Conservation (phyloP, 441 rosid genomes). For the Syzygium syzygioides region DNA sequence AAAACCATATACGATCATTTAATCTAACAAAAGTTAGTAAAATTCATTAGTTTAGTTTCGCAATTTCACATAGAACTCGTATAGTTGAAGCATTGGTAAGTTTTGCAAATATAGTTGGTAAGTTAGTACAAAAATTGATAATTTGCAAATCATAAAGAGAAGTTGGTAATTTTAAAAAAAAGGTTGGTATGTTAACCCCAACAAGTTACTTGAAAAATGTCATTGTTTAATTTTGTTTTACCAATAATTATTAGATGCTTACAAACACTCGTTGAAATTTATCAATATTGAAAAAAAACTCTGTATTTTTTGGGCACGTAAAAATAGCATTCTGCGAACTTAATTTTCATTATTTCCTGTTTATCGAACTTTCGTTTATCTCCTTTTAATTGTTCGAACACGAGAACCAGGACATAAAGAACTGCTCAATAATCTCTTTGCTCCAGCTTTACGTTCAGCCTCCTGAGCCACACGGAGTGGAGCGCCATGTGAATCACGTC, state of each 20-base stretch:
- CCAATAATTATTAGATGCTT: background rate
- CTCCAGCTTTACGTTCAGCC: constrained; percentile 9
- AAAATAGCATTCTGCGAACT: background rate
- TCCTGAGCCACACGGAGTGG: constrained; percentile 17
- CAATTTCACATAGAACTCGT: background rate
- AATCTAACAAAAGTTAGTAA: background rate
- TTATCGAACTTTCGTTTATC: too few species aligned
- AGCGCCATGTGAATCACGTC: constrained; percentile 13
- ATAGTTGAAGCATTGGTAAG: background rate
- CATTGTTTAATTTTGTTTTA: background rate
- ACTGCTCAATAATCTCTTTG: background rate
- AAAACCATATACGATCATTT: background rate
- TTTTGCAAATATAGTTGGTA: background rate
- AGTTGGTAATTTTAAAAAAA: background rate
- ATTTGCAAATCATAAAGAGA: background rate
- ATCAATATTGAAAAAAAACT: background rate
- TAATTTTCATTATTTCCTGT: too few species aligned
- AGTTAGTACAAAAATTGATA: background rate
- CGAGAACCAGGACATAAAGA: background rate
- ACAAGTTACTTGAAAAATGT: background rate
- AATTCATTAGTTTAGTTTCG: background rate
- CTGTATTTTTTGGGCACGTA: background rate
- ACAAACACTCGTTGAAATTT: background rate
- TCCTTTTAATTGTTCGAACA: background rate
- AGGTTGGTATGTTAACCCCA: background rate